Conservation (phyloP, 2,329 filamentous ascomycete species). For the Verticillium longisporum region DNA sequence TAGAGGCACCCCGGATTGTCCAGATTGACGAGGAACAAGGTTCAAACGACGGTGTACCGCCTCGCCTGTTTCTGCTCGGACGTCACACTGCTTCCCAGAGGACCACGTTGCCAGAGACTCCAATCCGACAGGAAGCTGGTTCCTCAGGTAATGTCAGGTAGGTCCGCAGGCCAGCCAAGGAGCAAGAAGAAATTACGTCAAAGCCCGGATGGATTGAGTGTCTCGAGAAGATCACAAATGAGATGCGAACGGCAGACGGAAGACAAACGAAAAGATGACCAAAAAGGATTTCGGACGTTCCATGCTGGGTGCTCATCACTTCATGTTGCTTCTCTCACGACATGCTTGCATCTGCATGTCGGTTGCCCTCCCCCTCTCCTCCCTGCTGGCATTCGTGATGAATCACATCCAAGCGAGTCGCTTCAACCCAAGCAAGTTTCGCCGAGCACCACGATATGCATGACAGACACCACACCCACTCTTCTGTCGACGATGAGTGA, state of each 20-base stretch:
- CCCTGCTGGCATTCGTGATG: background rate
- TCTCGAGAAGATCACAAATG: background rate
- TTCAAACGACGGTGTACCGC: background rate
- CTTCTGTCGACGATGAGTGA: background rate
- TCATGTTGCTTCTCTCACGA: background rate
- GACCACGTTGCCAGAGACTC: background rate
- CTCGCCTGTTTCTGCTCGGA: background rate
- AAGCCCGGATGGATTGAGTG: background rate
- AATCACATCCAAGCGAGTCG: background rate
- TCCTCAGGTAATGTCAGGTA: too few species aligned
- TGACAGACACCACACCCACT: background rate
- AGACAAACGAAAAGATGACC: background rate
- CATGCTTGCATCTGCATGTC: background rate
- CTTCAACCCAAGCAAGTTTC: background rate
- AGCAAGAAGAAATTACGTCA: background rate
- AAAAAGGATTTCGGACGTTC: background rate
- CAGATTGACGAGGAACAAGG: background rate
- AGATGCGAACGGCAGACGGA: background rate
- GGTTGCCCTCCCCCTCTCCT: background rate
- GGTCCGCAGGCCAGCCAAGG: background rate
- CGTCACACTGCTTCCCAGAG: background rate
- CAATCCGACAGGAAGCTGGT: background rate
- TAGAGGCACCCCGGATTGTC: background rate
- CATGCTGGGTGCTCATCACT: background rate
- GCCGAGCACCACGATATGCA: background rate